phyloP scores from a whole-genome alignment of 805 yeast species.

The Wickerhamomyces strasburgensis region DNA sequence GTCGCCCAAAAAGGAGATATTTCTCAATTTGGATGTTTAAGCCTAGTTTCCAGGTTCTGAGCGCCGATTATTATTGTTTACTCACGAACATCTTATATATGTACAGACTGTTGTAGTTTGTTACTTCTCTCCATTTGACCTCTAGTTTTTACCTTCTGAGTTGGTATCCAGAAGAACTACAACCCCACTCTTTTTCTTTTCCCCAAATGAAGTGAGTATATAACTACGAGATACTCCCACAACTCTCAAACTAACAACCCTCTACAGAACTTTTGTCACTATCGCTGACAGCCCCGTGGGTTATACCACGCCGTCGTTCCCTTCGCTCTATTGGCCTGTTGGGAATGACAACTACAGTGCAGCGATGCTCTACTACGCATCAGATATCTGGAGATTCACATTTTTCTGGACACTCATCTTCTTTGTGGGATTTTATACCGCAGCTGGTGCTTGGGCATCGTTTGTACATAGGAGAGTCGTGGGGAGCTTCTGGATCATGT shows the following conservation, averaged over 20 bases:
- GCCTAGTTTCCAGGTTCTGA: too few relatives aligned
- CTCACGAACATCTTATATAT: too few relatives aligned
- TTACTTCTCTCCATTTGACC: too few relatives aligned
- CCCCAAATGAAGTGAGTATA: too few relatives aligned
- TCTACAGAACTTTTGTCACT: conserved; percentile 33
- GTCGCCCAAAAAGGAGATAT: too few relatives aligned
- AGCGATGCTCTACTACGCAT: conserved; percentile 60
- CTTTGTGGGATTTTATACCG: conserved; percentile 54
- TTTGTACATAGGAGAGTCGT: conserved; percentile 39
- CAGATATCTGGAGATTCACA: conserved; percentile 81
- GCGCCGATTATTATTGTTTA: too few relatives aligned
- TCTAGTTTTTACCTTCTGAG: too few relatives aligned
- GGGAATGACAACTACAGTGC: conserved; percentile 30
- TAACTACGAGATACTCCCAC: too few relatives aligned
- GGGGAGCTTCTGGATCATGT: conserved; percentile 38
- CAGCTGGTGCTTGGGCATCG: conserved; percentile 62
- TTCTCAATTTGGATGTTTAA: too few relatives aligned
- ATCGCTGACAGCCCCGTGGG: conserved; percentile 69
- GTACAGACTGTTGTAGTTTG: too few relatives aligned
- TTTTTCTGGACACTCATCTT: conserved; percentile 75
- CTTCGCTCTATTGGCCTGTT: conserved; percentile 74
- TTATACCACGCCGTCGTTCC: conserved; percentile 72
- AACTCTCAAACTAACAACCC: conserved; percentile 4
- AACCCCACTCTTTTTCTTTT: too few relatives aligned
- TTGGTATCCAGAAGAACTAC: too few relatives aligned